Base-by-base conservation (phyloP, 768 basidiomycete genomes). In the Udeniomyces megalosporus region DNA sequence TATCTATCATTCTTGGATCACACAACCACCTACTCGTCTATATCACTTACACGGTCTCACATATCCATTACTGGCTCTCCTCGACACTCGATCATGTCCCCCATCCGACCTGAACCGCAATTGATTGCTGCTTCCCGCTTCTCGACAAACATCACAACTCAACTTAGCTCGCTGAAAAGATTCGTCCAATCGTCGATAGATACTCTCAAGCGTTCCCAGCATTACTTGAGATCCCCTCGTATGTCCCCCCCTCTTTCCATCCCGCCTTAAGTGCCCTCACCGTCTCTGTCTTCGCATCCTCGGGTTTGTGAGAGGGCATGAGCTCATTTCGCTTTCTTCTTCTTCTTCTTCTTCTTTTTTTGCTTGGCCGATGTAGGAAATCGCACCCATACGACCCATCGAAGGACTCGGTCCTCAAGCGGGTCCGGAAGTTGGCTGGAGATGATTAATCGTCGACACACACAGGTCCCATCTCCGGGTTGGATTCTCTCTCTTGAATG, bases 161-260 rank as follows among this genome's bases (percentile, higher is more conserved):
- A 5, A 6, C 28, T 10, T 71, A 96, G 95, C 79, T 97, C 69
- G 95, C 95, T 64, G 95, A 97, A 78, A 89, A 87, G 79, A 99
- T 99, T 66, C 79, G 95, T 42, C 89, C 89, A 0, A 82, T 86
- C 1, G 89, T 99, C 14, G 95, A 99, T 75, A 83, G 84, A 69
- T 99, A 99, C 74, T 84, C 88, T 67, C 87, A 91, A 73, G 83
- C 93, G 0, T 99, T 99, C 77, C 95, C 95, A 24, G 90, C 95
- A 0, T 76, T 99, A 45, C 81, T 99, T 17, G 95, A 99, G 75
- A 97, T 99, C 66, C 95, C 95, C 28, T 91, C 89, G 93, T 93
- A 58, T 62, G 81, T 75, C n/a, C 38, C 3, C n/a, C 10, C 46
- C n/a, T 42, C 35, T 22, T 38, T n/a, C 29, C 57, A 4, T 48